These are phyloP conservation scores for Toxoplasma gondii DNA, from an alignment of 169 alveolate genomes.

Conservation along the genomic window DNA sequence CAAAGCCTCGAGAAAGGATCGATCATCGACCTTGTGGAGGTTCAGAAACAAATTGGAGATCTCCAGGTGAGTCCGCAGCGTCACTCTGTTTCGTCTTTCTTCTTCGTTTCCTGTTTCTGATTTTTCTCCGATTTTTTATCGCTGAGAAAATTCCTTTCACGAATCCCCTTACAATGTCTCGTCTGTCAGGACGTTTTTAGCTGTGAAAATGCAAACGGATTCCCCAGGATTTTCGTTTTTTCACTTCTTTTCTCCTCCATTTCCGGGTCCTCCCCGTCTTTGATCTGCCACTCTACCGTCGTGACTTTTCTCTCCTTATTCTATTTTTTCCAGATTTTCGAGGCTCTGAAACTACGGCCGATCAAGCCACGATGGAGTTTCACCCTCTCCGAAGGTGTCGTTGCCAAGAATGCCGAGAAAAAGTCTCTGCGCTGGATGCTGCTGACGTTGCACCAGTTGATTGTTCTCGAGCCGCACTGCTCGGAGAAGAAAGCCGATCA, in stretches of 20 bases:
- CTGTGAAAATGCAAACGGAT: too few relatives aligned
- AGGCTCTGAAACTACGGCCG: background rate
- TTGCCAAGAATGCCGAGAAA: background rate
- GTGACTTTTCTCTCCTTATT: background rate
- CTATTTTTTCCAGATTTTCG: background rate
- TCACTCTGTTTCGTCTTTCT: background rate
- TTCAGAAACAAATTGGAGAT: constrained; percentile 39
- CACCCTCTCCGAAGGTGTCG: background rate
- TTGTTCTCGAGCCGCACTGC: constrained; percentile 2
- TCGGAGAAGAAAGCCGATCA: background rate
- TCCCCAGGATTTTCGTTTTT: too few relatives aligned
- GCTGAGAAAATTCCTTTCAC: too few relatives aligned
- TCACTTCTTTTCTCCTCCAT: too few relatives aligned
- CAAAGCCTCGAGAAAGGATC: constrained; percentile 28
- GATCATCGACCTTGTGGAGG: background rate
- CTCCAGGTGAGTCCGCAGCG: constrained; percentile 19
- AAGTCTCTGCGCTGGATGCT: constrained; percentile 8
- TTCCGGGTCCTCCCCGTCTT: too few relatives aligned
- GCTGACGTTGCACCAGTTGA: background rate
- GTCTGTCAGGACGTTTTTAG: too few relatives aligned
- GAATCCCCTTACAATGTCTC: too few relatives aligned
- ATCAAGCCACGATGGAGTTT: background rate
- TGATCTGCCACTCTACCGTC: too few relatives aligned
- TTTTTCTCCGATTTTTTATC: too few relatives aligned
- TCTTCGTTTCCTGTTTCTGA: too few relatives aligned